These are phyloP conservation scores for Picocystis salinarum DNA, from an alignment of 139 green algal genomes.

Conservation along the genomic window DNA sequence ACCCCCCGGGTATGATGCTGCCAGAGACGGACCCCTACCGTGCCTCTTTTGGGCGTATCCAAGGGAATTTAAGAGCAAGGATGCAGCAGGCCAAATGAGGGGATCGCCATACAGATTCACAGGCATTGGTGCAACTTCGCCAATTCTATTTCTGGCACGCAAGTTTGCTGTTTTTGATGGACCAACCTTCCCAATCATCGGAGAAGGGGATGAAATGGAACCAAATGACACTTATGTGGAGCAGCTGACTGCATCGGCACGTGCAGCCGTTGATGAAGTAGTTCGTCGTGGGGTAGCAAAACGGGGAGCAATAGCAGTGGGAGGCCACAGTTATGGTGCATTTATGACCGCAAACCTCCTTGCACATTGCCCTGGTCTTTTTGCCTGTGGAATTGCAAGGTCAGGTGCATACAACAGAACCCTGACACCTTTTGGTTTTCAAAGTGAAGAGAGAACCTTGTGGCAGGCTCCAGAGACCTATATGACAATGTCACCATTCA, in stretches of 20 bases:
- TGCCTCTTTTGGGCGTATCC: conserved; percentile 91
- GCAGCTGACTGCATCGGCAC: conserved; percentile 61
- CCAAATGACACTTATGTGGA: conserved; percentile 95
- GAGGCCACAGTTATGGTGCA: conserved; percentile 77
- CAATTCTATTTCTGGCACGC: conserved; percentile 69
- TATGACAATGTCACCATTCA: conserved; percentile 72
- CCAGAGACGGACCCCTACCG: conserved; percentile 60
- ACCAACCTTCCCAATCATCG: conserved; percentile 78
- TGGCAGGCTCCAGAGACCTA: conserved; percentile 88
- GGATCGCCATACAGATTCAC: conserved; percentile 64
- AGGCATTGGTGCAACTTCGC: conserved; percentile 51
- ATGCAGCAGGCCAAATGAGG: conserved; percentile 79
- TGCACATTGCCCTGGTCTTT: conserved; percentile 62
- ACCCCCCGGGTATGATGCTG: conserved; percentile 60
- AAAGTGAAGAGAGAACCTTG: conserved; percentile 79
- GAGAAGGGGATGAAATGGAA: conserved; percentile 36
- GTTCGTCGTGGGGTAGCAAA: conserved; percentile 59
- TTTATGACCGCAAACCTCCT: conserved; percentile 78
- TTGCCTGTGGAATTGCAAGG: conserved; percentile 68
- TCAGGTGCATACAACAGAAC: conserved; percentile 46
- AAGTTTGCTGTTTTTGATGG: conserved; percentile 87
- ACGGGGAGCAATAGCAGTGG: conserved; percentile 49
- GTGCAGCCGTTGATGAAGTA: conserved; percentile 46
- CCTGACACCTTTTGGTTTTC: conserved; percentile 94
- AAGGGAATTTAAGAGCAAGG: conserved; percentile 33